Base-by-base conservation (phyloP, 805 yeast species). In the Kregervanrija fluxuum region DNA sequence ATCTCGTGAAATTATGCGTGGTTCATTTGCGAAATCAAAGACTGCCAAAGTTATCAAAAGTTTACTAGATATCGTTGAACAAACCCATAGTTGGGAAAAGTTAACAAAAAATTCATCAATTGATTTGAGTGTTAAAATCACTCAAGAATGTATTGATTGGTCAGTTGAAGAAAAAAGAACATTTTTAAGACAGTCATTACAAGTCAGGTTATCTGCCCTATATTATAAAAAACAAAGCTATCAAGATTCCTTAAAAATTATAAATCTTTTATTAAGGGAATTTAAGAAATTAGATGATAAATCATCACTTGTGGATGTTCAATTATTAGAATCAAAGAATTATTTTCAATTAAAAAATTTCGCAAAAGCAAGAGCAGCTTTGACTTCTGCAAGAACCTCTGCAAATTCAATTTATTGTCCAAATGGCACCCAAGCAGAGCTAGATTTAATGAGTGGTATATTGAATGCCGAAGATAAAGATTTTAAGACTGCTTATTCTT, bases 381-480 rank as follows among this genome's bases (percentile, higher is more conserved):
- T 93, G 55, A 89, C 98, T 2, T 82, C 95, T 39, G 96, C 99
- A 2, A 79, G 98, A 65, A 93, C 99, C 0, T 84, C 95, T 3
- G 99, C 99, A n/a, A 95, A 93, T 64, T 77, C 97, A 16, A 87
- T 93, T 42, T 95, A 90, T 69, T 86, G 96, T 57, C 95, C 98
- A 9, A 85, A 97, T n/a, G 70, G 81, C 42, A 75, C 84, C 55
- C 96, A 93, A 67, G 98, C 98, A 1, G 95, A 89, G 60, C 75
- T 93, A 44, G 99, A 93, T 62, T 77, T 87, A 67, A 89, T 91
- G 82, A 82, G 95, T 61, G 99, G 99, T 54, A 81, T 91, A 45
- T 74, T 93, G 50, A 95, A 91, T 68, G 95, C 97, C 34, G 97
- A 93, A 66, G 98, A 93, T 57, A 86, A 86, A 63, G 99, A 93